Conservation (phyloP, 1,139 yeast genomes). For the Sugiyamaella novakii region DNA sequence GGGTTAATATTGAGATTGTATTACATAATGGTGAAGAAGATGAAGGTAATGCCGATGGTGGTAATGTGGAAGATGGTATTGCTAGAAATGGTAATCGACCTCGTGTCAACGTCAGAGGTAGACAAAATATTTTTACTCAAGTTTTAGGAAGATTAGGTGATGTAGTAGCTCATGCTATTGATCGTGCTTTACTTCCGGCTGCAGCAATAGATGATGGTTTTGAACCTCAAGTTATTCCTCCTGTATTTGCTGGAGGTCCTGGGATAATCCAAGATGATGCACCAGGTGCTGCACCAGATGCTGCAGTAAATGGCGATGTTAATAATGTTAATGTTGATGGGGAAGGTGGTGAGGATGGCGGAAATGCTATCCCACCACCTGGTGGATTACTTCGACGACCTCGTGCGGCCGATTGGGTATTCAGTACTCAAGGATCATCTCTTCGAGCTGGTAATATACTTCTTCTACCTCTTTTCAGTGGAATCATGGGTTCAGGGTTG, state of each 20-base stretch:
- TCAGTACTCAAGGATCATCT: constrained; percentile 31
- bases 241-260: constrained; percentile 3
- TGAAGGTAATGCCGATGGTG: constrained; percentile 3
- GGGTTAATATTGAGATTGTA: constrained; percentile 12
- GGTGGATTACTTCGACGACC: constrained; percentile 23
- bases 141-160: constrained; percentile 13
- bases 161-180: constrained; percentile 7
- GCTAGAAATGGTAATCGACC: not conserved
- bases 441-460: constrained; percentile 34
- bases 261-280: constrained; percentile 15
- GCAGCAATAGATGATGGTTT: constrained; percentile 5
- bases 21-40: constrained; percentile 12
- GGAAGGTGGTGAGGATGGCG: not conserved
- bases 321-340: not conserved
- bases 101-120: not conserved
- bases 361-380: not conserved
- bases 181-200: constrained; percentile 12
- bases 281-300: not conserved
- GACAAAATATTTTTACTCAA: constrained; percentile 9
- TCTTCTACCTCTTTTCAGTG: constrained; percentile 37
- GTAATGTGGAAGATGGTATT: not conserved
- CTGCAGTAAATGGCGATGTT: not conserved
- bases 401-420: constrained; percentile 36
- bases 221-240: not conserved
- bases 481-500: constrained; percentile 30